A percentile compares a stretch with the other conserved stretches of the same genome.
These are phyloP conservation scores for Urtica urens DNA, from an alignment of 306 rosid genomes.

Conservation along the genomic window DNA sequence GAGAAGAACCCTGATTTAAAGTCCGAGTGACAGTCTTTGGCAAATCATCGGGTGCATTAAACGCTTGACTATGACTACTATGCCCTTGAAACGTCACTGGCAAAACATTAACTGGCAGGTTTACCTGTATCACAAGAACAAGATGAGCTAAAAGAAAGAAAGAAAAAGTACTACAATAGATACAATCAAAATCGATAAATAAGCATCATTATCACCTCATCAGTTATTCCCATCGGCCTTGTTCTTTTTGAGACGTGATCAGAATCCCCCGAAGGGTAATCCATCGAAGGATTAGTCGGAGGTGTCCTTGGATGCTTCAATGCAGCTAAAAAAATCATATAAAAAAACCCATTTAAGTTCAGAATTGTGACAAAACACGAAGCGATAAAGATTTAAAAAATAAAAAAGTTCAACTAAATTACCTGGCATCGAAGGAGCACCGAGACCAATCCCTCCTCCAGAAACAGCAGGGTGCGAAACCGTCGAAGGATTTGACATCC, in stretches of 20 bases:
- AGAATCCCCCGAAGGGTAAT: slow-evolving; percentile 86
- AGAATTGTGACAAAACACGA: slow-evolving; percentile 6
- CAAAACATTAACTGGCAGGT: slow-evolving; percentile 84
- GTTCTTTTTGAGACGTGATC: slow-evolving; percentile 87
- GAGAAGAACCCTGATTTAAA: slow-evolving; percentile 88
- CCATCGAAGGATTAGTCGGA: slow-evolving; percentile 81
- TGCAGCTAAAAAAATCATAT: slow-evolving; percentile 65
- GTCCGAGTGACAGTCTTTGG: slow-evolving; percentile 65
- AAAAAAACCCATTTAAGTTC: slow-evolving; percentile 17
- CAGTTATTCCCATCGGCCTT: slow-evolving; percentile 75
- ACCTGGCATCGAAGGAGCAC: slow-evolving; percentile 95
- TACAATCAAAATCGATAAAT: background rate
- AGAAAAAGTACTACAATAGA: background rate
- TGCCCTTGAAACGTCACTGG: slow-evolving; percentile 71
- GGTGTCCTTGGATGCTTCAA: slow-evolving; percentile 97
- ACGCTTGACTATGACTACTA: slow-evolving; percentile 60
- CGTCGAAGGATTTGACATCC: slow-evolving; percentile 97
- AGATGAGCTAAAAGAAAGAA: slow-evolving; percentile 22
- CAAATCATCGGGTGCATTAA: slow-evolving; percentile 78
- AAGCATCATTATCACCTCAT: slow-evolving; percentile 45
- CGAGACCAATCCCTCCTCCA: slow-evolving; percentile 89
- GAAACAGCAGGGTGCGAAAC: slow-evolving; percentile 81
- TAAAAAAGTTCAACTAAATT: slow-evolving; percentile 5
- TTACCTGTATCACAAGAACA: no score
- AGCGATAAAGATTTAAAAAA: slow-evolving; percentile 8